Evolutionary conservation across 2,329 filamentous ascomycete species (phyloP).

Genomic region (Aspergillus hortae): DNA sequence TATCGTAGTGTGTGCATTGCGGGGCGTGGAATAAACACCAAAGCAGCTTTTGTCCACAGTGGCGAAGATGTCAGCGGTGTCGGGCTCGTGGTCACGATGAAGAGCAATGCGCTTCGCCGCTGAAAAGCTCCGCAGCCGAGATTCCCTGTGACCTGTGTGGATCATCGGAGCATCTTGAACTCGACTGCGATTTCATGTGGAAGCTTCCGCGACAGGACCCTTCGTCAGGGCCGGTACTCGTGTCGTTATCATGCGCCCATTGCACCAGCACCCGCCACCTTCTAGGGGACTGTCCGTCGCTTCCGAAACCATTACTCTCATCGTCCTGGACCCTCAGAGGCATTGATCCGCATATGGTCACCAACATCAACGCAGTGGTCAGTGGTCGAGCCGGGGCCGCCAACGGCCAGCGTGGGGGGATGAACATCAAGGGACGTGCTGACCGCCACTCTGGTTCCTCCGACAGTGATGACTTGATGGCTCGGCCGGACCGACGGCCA

Average conservation of each 20-base stretch:
- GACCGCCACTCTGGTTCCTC: conserved; percentile 26
- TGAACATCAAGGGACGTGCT: conserved; percentile 37
- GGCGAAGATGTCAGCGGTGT: conserved; percentile 53
- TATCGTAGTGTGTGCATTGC: conserved; percentile 40
- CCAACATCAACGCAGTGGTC: conserved; percentile 34
- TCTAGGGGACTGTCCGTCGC: conserved; percentile 42
- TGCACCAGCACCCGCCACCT: conserved; percentile 44
- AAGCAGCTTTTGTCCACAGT: conserved; percentile 37
- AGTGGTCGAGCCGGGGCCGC: conserved; percentile 12
- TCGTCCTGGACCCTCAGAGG: conserved; percentile 39
- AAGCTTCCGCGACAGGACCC: conserved; percentile 30
- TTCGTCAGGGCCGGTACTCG: conserved; percentile 27
- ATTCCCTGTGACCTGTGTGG: conserved; percentile 61
- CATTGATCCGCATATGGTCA: conserved; percentile 34
- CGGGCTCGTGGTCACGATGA: conserved; percentile 58
- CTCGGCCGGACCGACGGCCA: conserved; percentile 24
- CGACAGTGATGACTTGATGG: conserved; percentile 35
- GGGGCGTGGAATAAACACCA: conserved; percentile 39
- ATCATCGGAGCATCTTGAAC: conserved; percentile 55
- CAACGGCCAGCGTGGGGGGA: conserved; percentile 18
- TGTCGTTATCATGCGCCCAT: conserved; percentile 44
- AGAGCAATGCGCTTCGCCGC: conserved; percentile 52
- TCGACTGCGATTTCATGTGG: conserved; percentile 60
- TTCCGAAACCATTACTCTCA: conserved; percentile 23
- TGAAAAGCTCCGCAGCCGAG: conserved; percentile 41